phyloP scores from a whole-genome alignment of 352 stramenopile genomes.

The Achlya hypogyna region DNA sequence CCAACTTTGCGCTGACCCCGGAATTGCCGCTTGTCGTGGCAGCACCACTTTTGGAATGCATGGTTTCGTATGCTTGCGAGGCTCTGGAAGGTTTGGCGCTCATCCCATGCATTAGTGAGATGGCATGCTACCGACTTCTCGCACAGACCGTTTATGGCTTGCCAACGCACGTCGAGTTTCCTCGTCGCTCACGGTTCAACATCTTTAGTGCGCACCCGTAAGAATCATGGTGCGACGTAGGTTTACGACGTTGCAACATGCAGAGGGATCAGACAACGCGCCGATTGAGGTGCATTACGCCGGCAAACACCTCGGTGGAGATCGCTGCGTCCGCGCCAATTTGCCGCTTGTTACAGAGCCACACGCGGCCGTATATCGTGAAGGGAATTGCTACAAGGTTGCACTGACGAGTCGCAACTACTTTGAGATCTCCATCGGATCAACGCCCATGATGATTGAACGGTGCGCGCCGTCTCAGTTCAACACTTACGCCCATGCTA shows the following conservation, averaged over 20 bases:
- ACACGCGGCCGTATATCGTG: neutral
- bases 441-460: neutral
- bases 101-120: neutral
- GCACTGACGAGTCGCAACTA: constrained; percentile 50
- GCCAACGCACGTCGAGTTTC: neutral
- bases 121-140: neutral
- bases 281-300: neutral
- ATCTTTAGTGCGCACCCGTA: neutral
- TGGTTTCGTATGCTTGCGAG: neutral
- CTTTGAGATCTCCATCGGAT: constrained; percentile 55
- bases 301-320: constrained; percentile 1
- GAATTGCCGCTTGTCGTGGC: neutral
- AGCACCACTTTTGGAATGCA: neutral
- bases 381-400: constrained; percentile 24
- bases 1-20: neutral
- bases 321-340: constrained; percentile 60
- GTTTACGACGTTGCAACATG: neutral
- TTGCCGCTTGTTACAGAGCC: constrained; percentile 32
- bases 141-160: neutral
- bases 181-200: too few relatives aligned
- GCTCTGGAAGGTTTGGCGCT: neutral
- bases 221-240: neutral
- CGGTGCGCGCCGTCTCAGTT: neutral
- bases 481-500: neutral
- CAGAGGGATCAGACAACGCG: neutral